These are phyloP conservation scores for Cordyceps pruinosa DNA, from an alignment of 2,329 filamentous ascomycete species.

Conservation along the genomic window DNA sequence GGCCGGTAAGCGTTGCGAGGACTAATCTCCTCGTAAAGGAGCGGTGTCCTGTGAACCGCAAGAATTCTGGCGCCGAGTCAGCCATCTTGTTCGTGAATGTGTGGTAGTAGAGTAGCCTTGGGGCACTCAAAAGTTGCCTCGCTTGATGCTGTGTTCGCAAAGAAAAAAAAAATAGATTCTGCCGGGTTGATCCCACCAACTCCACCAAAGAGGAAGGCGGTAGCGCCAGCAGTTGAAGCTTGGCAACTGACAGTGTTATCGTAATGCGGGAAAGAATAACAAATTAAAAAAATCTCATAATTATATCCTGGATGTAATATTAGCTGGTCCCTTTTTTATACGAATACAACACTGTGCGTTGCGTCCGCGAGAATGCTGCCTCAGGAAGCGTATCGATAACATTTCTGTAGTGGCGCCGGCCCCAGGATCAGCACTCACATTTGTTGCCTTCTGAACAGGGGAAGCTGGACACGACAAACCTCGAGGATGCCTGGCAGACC, in stretches of 20 bases:
- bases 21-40: constrained; percentile 78
- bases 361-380: constrained; percentile 3
- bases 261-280: neutral
- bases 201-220: constrained; percentile 24
- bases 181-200: constrained; percentile 19
- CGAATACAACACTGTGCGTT: constrained; percentile 9
- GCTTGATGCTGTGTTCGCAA: neutral
- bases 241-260: neutral
- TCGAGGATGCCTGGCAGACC: constrained; percentile 21
- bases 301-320: neutral
- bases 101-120: neutral
- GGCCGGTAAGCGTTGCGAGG: constrained; percentile 84
- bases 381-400: constrained; percentile 7
- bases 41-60: constrained; percentile 79
- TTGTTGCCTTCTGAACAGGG: constrained; percentile 1
- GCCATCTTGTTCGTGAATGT: constrained; percentile 30
- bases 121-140: too few relatives aligned
- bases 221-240: constrained; percentile 7
- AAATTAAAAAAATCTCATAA: neutral
- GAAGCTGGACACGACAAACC: constrained; percentile 4
- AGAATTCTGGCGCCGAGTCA: constrained; percentile 42
- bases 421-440: too few relatives aligned
- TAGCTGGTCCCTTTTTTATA: neutral
- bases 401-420: neutral
- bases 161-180: constrained; percentile 34